Percentiles rank a stretch among this genome's conserved stretches.
These are phyloP conservation scores for Pseudofabraea citricarpa DNA, from an alignment of 2,329 filamentous ascomycete genomes.

Conservation along the genomic window DNA sequence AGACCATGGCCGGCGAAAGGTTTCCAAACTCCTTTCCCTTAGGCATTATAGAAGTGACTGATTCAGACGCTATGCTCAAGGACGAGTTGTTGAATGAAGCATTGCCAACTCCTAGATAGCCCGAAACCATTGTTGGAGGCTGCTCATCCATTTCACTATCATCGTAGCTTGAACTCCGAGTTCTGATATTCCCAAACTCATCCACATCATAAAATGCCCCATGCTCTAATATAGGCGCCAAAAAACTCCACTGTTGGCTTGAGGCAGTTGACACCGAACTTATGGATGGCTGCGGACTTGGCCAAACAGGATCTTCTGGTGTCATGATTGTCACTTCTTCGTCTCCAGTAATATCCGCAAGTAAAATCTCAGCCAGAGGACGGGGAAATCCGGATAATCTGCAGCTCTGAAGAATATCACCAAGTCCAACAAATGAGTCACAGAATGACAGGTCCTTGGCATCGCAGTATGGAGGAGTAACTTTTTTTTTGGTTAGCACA, in stretches of 20 bases:
- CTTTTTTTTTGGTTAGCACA: no score
- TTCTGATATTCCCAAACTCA: neutral
- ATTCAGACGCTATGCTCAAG: no score
- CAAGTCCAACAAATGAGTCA: conserved; percentile 10
- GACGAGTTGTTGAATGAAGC: no score
- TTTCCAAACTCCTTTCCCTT: no score
- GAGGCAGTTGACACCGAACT: neutral
- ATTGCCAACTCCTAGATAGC: no score
- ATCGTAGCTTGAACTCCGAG: neutral
- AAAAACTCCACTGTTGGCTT: neutral
- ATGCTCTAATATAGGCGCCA: neutral
- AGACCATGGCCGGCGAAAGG: no score
- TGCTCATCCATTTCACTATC: neutral
- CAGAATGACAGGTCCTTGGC: conserved; percentile 10
- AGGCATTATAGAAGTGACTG: no score
- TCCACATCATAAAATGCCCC: neutral
- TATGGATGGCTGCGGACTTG: neutral
- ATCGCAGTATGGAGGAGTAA: no score
- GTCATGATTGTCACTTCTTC: neutral
- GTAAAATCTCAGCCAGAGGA: conserved; percentile 9
- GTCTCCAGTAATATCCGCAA: conserved; percentile 8
- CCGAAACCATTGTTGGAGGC: neutral
- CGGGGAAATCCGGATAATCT: conserved; percentile 16
- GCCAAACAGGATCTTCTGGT: conserved; percentile 10
- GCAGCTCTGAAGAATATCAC: conserved; percentile 9